Percentiles rank a stretch among this genome's conserved stretches.
phyloP scores from a whole-genome alignment of 2,329 filamentous ascomycete genomes.

The Aspergillus viridinutans region DNA sequence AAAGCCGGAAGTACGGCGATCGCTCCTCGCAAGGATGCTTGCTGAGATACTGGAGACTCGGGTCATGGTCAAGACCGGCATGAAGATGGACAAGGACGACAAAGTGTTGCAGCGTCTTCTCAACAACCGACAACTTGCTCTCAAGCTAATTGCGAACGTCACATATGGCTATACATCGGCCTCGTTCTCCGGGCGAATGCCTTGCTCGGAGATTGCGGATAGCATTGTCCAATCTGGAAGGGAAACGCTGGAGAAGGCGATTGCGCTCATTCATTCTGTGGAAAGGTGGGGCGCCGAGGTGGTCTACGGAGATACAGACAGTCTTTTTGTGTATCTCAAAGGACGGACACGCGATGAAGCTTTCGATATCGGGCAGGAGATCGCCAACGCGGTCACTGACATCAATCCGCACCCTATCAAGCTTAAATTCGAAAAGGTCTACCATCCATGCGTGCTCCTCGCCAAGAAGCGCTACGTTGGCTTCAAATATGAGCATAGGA shows the following conservation, averaged over 20 bases:
- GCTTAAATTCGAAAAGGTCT: conserved; percentile 98
- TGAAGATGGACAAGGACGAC: conserved; percentile 91
- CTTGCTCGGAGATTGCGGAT: conserved; percentile 94
- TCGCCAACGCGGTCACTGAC: conserved; percentile 78
- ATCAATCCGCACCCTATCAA: conserved; percentile 90
- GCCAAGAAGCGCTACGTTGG: conserved; percentile 98
- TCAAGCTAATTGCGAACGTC: conserved; percentile 97
- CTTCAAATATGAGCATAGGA: conserved; percentile 83
- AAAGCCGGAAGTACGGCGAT: conserved; percentile 80
- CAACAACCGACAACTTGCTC: conserved; percentile 87
- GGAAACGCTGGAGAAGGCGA: conserved; percentile 90
- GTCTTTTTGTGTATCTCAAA: conserved; percentile 83
- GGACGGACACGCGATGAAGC: conserved; percentile 83
- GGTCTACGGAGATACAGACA: conserved; percentile 97
- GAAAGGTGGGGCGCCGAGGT: conserved; percentile 90
- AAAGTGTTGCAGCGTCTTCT: conserved; percentile 77
- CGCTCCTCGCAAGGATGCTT: conserved; percentile 91
- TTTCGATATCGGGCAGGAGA: conserved; percentile 89
- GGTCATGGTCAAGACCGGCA: conserved; percentile 95
- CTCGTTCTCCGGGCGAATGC: conserved; percentile 95
- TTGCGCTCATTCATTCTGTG: conserved; percentile 85
- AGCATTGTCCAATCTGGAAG: conserved; percentile 95
- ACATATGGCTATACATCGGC: conserved; percentile 98
- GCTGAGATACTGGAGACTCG: conserved; percentile 92
- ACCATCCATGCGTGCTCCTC: conserved; percentile 87